Conservation (phyloP, 768 basidiomycete genomes). For the Pulveroboletus sp. region DNA sequence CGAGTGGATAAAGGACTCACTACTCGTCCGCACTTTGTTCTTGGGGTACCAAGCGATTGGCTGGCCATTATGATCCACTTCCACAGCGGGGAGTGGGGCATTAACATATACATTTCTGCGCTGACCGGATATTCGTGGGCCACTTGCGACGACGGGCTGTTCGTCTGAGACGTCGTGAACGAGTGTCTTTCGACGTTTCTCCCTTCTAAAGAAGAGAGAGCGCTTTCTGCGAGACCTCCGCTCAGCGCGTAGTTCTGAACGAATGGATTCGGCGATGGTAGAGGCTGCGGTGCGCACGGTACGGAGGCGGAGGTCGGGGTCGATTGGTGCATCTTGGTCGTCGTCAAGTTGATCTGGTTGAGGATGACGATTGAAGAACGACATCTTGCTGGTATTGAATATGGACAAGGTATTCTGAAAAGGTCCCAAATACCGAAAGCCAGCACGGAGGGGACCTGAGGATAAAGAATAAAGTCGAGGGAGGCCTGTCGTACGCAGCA, state of each 20-base stretch:
- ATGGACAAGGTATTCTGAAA: conserved; percentile 15
- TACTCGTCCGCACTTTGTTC: conserved; percentile 93
- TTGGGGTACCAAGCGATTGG: conserved; percentile 74
- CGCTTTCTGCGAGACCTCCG: conserved; percentile 49
- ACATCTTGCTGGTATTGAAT: conserved; percentile 25
- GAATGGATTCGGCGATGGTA: conserved; percentile 82
- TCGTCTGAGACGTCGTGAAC: conserved; percentile 29
- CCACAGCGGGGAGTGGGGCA: conserved; percentile 53
- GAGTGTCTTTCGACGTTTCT: conserved; percentile 38
- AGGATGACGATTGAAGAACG: conserved; percentile 37
- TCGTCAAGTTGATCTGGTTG: conserved; percentile 42
- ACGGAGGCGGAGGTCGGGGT: conserved; percentile 81
- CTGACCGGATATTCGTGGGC: conserved; percentile 40
- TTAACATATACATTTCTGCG: conserved; percentile 84
- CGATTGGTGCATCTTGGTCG: conserved; percentile 64
- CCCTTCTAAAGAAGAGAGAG: conserved; percentile 54
- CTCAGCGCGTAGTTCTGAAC: conserved; percentile 67
- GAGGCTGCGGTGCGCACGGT: conserved; percentile 93
- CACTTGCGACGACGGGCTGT: conserved; percentile 8
- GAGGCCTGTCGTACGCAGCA: neutral
- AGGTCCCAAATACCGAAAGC: conserved; percentile 9
- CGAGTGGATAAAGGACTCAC: conserved; percentile 43
- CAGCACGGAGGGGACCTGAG: conserved; percentile 26
- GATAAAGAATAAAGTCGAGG: neutral
- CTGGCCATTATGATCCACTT: conserved; percentile 69